Conservation (phyloP, 2,329 filamentous ascomycete genomes). For the Stagonosporopsis chrysanthemi region DNA sequence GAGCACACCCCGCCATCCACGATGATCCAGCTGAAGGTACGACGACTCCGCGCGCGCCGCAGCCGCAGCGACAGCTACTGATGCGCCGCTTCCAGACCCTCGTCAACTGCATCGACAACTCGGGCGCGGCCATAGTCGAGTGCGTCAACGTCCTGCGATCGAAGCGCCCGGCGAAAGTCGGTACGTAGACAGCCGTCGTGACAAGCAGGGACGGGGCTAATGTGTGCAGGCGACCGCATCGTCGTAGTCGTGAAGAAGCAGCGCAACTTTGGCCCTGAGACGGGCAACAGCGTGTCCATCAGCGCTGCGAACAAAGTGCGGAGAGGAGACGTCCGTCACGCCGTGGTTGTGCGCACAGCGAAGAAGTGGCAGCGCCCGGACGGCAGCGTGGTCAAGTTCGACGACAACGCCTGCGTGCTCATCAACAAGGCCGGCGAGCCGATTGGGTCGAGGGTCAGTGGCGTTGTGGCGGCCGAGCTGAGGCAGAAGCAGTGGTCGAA, state of each 20-base stretch:
- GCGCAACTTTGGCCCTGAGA: slow-evolving; percentile 75
- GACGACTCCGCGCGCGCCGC: slow-evolving; percentile 5
- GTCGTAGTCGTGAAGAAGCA: slow-evolving; percentile 98
- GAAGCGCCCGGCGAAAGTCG: slow-evolving; percentile 87
- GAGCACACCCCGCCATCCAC: slow-evolving; percentile 19
- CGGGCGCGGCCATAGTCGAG: slow-evolving; percentile 94
- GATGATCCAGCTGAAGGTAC: slow-evolving; percentile 52
- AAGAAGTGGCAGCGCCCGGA: slow-evolving; percentile 89
- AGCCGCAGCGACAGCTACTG: slow-evolving; percentile 27
- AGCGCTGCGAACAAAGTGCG: slow-evolving; percentile 89
- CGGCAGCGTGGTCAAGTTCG: slow-evolving; percentile 89
- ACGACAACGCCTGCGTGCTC: slow-evolving; percentile 97
- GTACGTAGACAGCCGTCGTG: slow-evolving; percentile 60
- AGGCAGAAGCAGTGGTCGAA: slow-evolving; percentile 97
- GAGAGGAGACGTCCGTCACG: slow-evolving; percentile 94
- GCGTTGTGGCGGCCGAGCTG: slow-evolving; percentile 88
- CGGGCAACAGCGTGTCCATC: slow-evolving; percentile 73
- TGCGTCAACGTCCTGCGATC: slow-evolving; percentile 92
- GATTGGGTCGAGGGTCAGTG: slow-evolving; percentile 77
- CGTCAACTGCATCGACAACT: slow-evolving; percentile 99
- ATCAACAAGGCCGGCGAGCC: slow-evolving; percentile 97
- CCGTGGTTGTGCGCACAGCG: slow-evolving; percentile 88
- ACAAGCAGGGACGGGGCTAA: slow-evolving; percentile 12
- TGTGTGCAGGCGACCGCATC: slow-evolving; percentile 81
- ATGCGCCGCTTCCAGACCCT: slow-evolving; percentile 78